Evolutionary conservation across 139 green algal species (phyloP), one percentile per base, ranked within the genome.

Genomic region (Tetradesmus obliquus): DNA sequence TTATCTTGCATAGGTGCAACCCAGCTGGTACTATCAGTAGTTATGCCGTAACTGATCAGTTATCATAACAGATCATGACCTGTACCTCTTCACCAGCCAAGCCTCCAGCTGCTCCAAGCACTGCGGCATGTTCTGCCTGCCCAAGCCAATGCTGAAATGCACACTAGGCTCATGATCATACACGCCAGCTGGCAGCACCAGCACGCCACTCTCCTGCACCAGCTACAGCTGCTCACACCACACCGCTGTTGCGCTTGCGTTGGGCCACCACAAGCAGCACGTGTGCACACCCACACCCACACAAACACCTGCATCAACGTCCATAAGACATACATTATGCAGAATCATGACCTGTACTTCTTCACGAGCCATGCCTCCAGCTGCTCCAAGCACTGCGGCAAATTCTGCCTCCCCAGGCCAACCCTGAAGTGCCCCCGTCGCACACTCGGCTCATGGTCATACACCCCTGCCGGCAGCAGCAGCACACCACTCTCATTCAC

Each of bases 151-250:
- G 6, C 96, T 87, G 60, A 98, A 96, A 66, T 95, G 93, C 0
- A 62, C 66, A 55, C 86, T 93, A 10, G 58, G 20, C 12, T 82
- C 72, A 62, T 96, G 91, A 88, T 92, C 94, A 79, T 97, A 98
- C 20, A 97, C 95, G 1, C 54, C 93, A 1, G 87, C 94, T 3
- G 96, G 96, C 81, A 98, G 94, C 74, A 98, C 91, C 91, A 98
- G 94, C 86, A 97, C 96, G 3, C 96, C 96, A n/a, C 89, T 79
- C n/a, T 89, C 90, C 0, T 58, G 53, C 84, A 96, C 94, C 51
- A 96, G n/a, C 54, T 84, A 57, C 51, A 96, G n/a, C 54, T 84
- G 62, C 55, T 96, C 91, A 62, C 32, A 45, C 32, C 32, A 45
- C 32, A 45, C 32, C 32, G 32, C 32, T 45, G 32, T 45, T 45